phyloP scores from a whole-genome alignment of 768 basidiomycete species.

The Macrolepiota albuminosa region DNA sequence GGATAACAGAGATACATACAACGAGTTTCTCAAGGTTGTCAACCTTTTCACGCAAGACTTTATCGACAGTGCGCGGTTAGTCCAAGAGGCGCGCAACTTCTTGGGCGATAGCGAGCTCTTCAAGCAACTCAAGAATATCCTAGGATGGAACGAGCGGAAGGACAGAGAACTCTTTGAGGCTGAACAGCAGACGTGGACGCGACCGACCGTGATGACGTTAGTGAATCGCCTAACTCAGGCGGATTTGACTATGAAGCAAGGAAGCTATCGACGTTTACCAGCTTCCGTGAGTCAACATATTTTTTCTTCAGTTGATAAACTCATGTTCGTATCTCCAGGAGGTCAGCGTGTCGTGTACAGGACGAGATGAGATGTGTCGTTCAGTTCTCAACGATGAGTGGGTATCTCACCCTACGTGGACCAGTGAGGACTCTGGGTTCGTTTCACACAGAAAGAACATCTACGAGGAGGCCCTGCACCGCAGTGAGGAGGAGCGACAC shows the following conservation, averaged over 20 bases:
- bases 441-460: constrained; percentile 89
- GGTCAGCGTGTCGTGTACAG: constrained; percentile 83
- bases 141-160: constrained; percentile 81
- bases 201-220: constrained; percentile 39
- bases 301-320: not conserved
- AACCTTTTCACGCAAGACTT: constrained; percentile 94
- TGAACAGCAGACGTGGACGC: constrained; percentile 48
- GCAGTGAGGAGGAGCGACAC: constrained; percentile 96
- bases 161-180: constrained; percentile 50
- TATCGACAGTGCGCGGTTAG: constrained; percentile 80
- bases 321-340: constrained; percentile 46
- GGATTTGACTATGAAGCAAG: constrained; percentile 69
- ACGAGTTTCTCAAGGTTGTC: constrained; percentile 93
- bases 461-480: constrained; percentile 95
- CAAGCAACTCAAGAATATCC: constrained; percentile 76
- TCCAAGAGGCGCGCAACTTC: constrained; percentile 77
- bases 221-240: constrained; percentile 48
- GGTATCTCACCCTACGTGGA: constrained; percentile 96
- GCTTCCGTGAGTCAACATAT: constrained; percentile 50
- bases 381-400: constrained; percentile 97
- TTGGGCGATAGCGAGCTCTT: constrained; percentile 74
- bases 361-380: constrained; percentile 95
- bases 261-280: constrained; percentile 88
- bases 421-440: constrained; percentile 91
- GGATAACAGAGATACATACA: constrained; percentile 73